phyloP scores from a whole-genome alignment of 768 basidiomycete species.

The Suillus decipiens region DNA sequence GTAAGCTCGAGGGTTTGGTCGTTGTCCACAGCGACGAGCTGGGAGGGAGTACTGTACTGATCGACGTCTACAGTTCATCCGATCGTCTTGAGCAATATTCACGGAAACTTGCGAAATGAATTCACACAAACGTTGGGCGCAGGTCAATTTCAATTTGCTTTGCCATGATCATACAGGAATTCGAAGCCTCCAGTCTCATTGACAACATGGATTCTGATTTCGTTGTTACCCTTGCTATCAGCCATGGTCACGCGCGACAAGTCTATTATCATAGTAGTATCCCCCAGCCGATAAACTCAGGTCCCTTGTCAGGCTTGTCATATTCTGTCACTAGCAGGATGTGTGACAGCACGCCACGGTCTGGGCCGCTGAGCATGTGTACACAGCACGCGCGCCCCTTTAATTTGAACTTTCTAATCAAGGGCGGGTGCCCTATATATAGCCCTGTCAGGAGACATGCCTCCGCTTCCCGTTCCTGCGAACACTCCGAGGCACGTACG shows the following conservation, averaged over 20 bases:
- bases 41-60: conserved; percentile 1
- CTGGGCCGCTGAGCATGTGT: neutral
- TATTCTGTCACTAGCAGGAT: neutral
- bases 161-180: no score
- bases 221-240: no score
- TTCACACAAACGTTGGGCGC: neutral
- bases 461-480: neutral
- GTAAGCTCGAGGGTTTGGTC: neutral
- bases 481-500: neutral
- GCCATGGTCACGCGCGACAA: no score
- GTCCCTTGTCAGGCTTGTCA: no score
- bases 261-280: no score
- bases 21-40: neutral
- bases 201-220: no score
- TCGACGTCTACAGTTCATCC: neutral
- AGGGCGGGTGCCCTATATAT: neutral
- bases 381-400: neutral
- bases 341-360: neutral
- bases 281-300: no score
- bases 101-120: conserved; percentile 6
- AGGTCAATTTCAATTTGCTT: no score
- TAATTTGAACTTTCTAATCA: neutral
- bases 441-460: neutral
- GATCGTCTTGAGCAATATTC: neutral
- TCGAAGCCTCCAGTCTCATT: no score